Evolutionary conservation across 179 eudicot genomes (phyloP).

Genomic region (Silene noctiflora): DNA sequence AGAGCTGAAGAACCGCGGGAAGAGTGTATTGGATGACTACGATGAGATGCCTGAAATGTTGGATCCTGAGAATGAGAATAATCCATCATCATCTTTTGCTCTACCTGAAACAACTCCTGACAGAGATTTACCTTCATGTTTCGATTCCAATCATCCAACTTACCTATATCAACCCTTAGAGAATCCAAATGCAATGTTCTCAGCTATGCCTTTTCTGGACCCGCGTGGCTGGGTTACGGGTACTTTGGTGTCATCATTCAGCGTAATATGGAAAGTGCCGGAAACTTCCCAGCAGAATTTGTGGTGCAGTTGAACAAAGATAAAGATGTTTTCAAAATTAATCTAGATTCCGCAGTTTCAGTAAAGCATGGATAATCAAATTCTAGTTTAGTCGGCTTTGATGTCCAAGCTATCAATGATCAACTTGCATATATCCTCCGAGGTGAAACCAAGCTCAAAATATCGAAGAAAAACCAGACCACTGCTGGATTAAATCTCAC

Average conservation of each 20-base stretch:
- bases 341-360: slow-evolving; percentile 71
- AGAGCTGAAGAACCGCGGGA: slow-evolving; percentile 57
- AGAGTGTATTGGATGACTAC: slow-evolving; percentile 59
- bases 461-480: slow-evolving; percentile 68
- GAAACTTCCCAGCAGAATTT: slow-evolving; percentile 58
- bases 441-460: slow-evolving; percentile 84
- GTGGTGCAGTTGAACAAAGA: slow-evolving; percentile 80
- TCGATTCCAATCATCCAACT: slow-evolving; percentile 72
- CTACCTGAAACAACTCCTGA: slow-evolving; percentile 72
- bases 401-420: slow-evolving; percentile 76
- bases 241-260: slow-evolving; percentile 93
- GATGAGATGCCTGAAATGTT: slow-evolving; percentile 46
- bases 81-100: no score
- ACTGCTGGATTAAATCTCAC: slow-evolving; percentile 81
- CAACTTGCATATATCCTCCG: slow-evolving; percentile 73
- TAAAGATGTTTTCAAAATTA: slow-evolving; percentile 79
- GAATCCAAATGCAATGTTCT: slow-evolving; percentile 70
- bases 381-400: slow-evolving; percentile 80
- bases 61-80: no score
- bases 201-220: slow-evolving; percentile 83
- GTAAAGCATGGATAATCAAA: slow-evolving; percentile 81
- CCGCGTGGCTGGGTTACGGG: slow-evolving; percentile 95
- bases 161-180: slow-evolving; percentile 58
- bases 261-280: slow-evolving; percentile 57
- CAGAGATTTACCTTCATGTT: slow-evolving; percentile 71